A percentile compares a stretch with the other conserved stretches of the same genome.
phyloP scores from a whole-genome alignment of 2,329 filamentous ascomycete species.

The Bipolaris zeicola region DNA sequence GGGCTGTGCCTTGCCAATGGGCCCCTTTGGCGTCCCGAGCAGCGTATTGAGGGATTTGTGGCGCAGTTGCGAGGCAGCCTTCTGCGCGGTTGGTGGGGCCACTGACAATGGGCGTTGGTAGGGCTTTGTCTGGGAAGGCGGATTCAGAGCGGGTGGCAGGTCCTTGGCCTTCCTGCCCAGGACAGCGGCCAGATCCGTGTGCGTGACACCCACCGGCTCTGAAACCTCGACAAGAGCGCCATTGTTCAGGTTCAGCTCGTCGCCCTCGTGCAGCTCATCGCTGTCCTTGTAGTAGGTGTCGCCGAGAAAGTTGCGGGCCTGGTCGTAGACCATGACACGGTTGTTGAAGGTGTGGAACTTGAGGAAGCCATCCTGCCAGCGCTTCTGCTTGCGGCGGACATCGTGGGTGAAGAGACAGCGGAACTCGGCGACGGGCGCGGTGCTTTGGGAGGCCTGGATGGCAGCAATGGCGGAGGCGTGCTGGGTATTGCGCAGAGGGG shows the following conservation, averaged over 20 bases:
- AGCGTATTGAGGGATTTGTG: constrained; percentile 67
- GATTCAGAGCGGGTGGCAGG: constrained; percentile 22
- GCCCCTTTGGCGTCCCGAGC: constrained; percentile 68
- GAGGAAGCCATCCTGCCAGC: constrained; percentile 91
- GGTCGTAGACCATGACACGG: constrained; percentile 88
- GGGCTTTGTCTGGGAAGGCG: constrained; percentile 25
- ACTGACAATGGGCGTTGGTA: constrained; percentile 28
- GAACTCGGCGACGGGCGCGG: constrained; percentile 79
- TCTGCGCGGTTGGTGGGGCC: constrained; percentile 21
- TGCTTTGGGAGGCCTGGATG: constrained; percentile 63
- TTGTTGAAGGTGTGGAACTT: constrained; percentile 91
- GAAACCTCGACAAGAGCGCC: constrained; percentile 80
- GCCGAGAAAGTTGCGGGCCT: constrained; percentile 77
- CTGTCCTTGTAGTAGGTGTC: constrained; percentile 80
- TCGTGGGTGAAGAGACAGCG: constrained; percentile 88
- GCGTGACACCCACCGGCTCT: constrained; percentile 71
- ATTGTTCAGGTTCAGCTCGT: constrained; percentile 79
- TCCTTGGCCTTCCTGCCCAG: constrained; percentile 69
- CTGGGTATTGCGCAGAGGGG: constrained; percentile 28
- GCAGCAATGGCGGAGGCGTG: constrained; percentile 25
- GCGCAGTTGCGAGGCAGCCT: constrained; percentile 50
- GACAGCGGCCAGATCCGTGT: constrained; percentile 79
- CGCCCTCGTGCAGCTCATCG: constrained; percentile 74
- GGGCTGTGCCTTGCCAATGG: constrained; percentile 65
- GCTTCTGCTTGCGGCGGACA: constrained; percentile 81